Base-by-base conservation (phyloP, 1,284 basidiomycete genomes). In the Schizophyllum amplum region DNA sequence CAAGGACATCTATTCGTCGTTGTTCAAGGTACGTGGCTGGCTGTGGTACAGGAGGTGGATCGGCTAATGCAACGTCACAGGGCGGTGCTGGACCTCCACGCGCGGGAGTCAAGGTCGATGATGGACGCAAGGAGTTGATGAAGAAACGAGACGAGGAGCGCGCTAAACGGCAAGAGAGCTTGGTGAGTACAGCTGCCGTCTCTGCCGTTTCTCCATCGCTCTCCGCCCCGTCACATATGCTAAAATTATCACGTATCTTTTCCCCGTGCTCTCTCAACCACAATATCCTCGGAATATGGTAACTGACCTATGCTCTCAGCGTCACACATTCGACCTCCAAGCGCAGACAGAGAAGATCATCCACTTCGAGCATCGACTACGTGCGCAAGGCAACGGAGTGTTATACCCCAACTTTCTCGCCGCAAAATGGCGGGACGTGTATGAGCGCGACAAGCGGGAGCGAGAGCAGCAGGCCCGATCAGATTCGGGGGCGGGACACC, bases 21-120 rank as follows among this genome's bases (percentile, higher is more conserved):
- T 90, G 25, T 88, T 90, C 70, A 84, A 81, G 59, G 86, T 87
- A 62, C 47, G 80, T 72, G n/a, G n/a, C n/a, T n/a, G n/a, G n/a
- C 24, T 50, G 20, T 13, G 33, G 13, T 17, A 42, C 7, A 42
- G 33, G 33, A 42, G 2, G 17, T 42, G 33, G 33, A 9, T 17
- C 17, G 13, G 33, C 13, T 42, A 17, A 9, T 42, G 33, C 11
- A 13, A 42, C 33, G 11, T 9, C 7, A 13, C 33, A 79, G 80
- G 66, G 76, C 11, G 81, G 79, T 17, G 17, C 33, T 13, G 33
- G 33, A 9, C 33, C 33, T 42, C 33, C 33, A 17, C 33, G 33
- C 7, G 33, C 33, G 17, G 78, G 81, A 57, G 78, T 85, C 62
- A 85, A 84, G 61, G 82, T 87, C 23, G 84, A 86, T 60, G 85